Percentiles rank a stretch among this genome's conserved stretches.
phyloP scores from a whole-genome alignment of 108 stramenopile genomes.

The Skeletonema menzelii region DNA sequence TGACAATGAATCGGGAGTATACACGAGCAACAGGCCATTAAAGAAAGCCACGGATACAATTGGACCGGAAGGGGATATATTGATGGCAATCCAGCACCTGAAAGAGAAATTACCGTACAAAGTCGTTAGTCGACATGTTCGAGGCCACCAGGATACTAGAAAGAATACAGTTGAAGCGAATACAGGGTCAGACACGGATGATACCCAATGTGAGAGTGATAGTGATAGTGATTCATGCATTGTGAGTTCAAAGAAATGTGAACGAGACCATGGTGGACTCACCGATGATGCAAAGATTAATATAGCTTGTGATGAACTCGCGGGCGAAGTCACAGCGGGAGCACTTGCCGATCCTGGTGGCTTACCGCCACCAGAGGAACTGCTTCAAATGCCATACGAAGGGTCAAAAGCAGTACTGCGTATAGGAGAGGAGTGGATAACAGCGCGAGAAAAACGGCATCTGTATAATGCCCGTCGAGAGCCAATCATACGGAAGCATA shows the following conservation, averaged over 20 bases:
- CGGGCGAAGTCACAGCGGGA: neutral
- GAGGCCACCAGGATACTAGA: conserved; percentile 5
- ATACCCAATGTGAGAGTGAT: neutral
- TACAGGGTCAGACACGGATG: no score
- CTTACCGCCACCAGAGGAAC: neutral
- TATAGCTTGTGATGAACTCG: neutral
- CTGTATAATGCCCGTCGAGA: neutral
- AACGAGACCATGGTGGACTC: neutral
- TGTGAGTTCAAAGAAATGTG: neutral
- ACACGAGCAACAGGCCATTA: neutral
- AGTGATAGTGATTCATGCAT: neutral
- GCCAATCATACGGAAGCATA: neutral
- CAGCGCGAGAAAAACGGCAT: neutral
- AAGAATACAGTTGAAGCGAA: no score
- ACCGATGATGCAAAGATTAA: neutral
- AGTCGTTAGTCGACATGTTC: neutral
- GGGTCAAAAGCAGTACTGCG: neutral
- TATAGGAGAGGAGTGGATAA: neutral
- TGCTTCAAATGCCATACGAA: neutral
- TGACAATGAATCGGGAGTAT: conserved; percentile 1
- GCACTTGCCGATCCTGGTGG: neutral
- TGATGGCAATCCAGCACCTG: conserved; percentile 8
- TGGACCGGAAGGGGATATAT: neutral
- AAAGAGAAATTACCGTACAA: neutral
- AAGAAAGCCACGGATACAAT: neutral